These are phyloP conservation scores for Geotrichum macrosporum DNA, from an alignment of 1,139 yeast genomes.

Conservation along the genomic window DNA sequence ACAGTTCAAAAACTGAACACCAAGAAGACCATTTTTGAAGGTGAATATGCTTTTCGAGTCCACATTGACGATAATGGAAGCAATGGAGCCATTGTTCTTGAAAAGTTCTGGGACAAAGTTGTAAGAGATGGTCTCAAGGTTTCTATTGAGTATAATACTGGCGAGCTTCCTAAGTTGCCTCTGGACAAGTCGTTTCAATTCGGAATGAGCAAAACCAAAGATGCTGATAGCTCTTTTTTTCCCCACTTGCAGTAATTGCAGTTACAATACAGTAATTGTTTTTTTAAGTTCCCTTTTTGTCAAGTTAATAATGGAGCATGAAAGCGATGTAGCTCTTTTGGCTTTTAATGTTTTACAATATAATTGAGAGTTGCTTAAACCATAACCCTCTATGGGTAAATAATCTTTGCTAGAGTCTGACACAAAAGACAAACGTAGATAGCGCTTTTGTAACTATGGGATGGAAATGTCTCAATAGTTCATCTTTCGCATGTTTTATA, in stretches of 20 bases:
- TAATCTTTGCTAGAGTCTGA: too few species aligned
- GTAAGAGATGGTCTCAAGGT: constrained; percentile 26
- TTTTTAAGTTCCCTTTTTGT: too few species aligned
- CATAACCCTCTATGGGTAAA: too few species aligned
- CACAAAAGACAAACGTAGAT: too few species aligned
- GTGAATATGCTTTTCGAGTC: constrained; percentile 25
- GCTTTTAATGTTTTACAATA: too few species aligned
- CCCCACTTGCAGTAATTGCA: constrained; percentile 20
- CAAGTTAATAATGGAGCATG: too few species aligned
- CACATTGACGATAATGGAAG: constrained; percentile 25
- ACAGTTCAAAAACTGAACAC: constrained; percentile 26
- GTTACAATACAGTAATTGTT: not conserved
- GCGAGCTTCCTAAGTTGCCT: constrained; percentile 20
- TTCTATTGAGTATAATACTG: constrained; percentile 20
- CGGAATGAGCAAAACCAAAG: constrained; percentile 23
- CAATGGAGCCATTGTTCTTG: constrained; percentile 25
- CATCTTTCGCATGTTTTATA: too few species aligned
- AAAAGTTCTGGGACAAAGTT: constrained; percentile 26
- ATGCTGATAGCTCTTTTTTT: constrained; percentile 23
- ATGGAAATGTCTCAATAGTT: too few species aligned
- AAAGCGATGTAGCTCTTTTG: too few species aligned
- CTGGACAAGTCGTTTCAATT: constrained; percentile 24
- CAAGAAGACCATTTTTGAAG: constrained; percentile 21
- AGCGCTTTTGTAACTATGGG: too few species aligned
- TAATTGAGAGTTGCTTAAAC: too few species aligned